These are phyloP conservation scores for Suillus subaureus DNA, from an alignment of 768 basidiomycete genomes.

Conservation along the genomic window DNA sequence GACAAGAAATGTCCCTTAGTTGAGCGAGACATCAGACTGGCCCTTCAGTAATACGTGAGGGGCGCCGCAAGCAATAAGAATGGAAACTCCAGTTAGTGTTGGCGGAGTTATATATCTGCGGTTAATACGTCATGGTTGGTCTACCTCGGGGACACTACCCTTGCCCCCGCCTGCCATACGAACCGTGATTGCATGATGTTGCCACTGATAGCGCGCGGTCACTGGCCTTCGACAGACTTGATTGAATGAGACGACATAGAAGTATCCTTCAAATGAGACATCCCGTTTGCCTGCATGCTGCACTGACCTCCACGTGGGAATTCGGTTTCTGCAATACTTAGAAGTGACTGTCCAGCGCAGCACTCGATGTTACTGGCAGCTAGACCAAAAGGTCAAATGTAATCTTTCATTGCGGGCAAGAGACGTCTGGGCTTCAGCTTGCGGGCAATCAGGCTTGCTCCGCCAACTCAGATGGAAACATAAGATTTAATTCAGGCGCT, in stretches of 20 bases:
- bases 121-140: not conserved
- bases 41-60: not conserved
- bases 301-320: not conserved
- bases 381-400: not conserved
- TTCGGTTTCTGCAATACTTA: no score
- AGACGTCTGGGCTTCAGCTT: not conserved
- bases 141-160: not conserved
- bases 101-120: not conserved
- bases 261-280: not conserved
- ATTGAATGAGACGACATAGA: not conserved
- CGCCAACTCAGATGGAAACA: not conserved
- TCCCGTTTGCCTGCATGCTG: not conserved
- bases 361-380: not conserved
- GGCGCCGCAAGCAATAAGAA: not conserved
- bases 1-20: not conserved
- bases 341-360: not conserved
- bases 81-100: not conserved
- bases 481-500: not conserved
- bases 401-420: not conserved
- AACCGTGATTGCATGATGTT: not conserved
- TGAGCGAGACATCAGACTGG: not conserved
- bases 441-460: not conserved
- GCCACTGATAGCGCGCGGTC: not conserved
- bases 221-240: not conserved
- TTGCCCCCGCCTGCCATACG: not conserved